Evolutionary conservation across 2,329 filamentous ascomycete species (phyloP), one percentile per base, ranked within the genome.

Genomic region (Endoconidiophora polonica): DNA sequence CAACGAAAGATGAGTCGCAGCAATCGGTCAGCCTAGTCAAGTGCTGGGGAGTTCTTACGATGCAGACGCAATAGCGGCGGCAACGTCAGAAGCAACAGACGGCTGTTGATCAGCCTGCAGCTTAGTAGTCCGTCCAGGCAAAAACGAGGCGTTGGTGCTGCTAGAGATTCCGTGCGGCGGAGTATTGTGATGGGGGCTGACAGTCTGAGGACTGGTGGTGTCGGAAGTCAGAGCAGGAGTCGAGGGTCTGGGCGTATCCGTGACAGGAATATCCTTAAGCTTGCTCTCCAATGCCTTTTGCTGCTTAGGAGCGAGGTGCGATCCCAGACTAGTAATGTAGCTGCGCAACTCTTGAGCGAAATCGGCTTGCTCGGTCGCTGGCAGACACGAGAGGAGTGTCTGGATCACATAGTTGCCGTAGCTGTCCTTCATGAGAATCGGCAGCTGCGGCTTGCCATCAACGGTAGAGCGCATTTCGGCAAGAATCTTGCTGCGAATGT

Each of bases 341-440:
- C 76, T 72, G 57, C 73, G 74, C 63, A 86, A 75, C 51, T 79
- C 71, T 47, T 78, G 73, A 4, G 79, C 68, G 50, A 88, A 73
- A 3, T 66, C 61, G 26, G 73, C 69, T 38, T 71, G 70, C 55
- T 86, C 80, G 0, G 65, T 63, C 2, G 74, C 78, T 39, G 78
- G 68, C 3, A 86, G 68, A 55, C 74, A 67, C 5, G 67, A 70
- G 33, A 94, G 69, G 4, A 95, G 72, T 67, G 88, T 94, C 67
- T 95, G 90, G 54, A 96, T 83, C 4, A 96, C 90, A 61, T 96
- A 98, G 63, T 98, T 98, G 54, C 86, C 91, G 62, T 81, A 96
- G 56, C 86, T 83, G 61, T 98, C 90, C 56, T 81, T 84, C 73
- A 95, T 87, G 65, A 95, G 72, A 20, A 74, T 70, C 54, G 82